These are phyloP conservation scores for Sisymbrium altissimum DNA, from an alignment of 345 rosid genomes.

Conservation along the genomic window DNA sequence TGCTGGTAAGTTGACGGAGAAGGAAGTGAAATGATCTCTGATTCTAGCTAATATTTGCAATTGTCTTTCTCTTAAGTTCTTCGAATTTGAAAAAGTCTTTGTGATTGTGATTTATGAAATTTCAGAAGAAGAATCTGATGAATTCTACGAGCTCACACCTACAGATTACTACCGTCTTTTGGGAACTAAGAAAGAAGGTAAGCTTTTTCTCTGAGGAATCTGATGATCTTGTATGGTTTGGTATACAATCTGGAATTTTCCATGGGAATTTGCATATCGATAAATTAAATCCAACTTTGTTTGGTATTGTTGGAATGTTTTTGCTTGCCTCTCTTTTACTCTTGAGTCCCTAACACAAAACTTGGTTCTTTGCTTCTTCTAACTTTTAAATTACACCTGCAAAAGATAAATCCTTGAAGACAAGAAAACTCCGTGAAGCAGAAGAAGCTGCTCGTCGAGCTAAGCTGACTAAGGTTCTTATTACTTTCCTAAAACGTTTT, in stretches of 20 bases:
- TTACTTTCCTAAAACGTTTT: neutral
- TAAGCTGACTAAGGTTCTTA: slow-evolving; percentile 63
- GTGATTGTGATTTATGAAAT: slow-evolving; percentile 6
- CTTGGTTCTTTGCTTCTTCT: neutral
- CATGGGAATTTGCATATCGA: neutral
- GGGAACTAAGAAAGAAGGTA: slow-evolving; percentile 69
- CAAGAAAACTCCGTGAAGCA: slow-evolving; percentile 76
- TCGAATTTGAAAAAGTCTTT: neutral
- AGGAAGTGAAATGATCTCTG: neutral
- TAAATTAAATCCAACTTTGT: too few species aligned
- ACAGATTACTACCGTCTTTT: slow-evolving; percentile 62
- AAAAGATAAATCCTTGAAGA: slow-evolving; percentile 74
- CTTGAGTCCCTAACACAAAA: neutral
- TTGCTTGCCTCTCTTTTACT: neutral
- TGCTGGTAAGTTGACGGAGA: slow-evolving; percentile 35
- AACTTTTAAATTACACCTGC: neutral
- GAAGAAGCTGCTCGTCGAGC: slow-evolving; percentile 83
- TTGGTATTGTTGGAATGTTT: neutral
- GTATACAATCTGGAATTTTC: neutral
- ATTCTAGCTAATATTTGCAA: neutral
- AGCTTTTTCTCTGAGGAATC: neutral
- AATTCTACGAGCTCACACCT: slow-evolving; percentile 78
- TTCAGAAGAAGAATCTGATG: slow-evolving; percentile 71
- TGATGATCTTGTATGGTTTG: neutral
- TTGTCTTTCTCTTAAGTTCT: neutral